Base-by-base conservation (phyloP, 495 filamentous ascomycete species). In the Evansstolkia leycettana region DNA sequence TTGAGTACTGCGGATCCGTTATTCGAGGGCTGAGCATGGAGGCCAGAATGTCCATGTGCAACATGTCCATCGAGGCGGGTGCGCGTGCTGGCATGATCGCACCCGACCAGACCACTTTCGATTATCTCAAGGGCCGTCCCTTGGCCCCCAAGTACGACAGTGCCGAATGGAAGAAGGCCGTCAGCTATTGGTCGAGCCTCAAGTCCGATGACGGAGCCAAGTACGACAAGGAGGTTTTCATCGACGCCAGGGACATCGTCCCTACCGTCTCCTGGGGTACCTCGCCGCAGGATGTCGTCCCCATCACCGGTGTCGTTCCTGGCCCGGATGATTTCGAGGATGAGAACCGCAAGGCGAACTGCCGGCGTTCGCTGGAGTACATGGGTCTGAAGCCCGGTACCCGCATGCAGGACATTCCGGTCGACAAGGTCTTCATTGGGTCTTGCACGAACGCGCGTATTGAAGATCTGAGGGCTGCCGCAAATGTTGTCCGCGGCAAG, bases 61-160 rank as follows among this genome's bases (percentile, higher is more conserved):
- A 98, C 67, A 98, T 98, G 90, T 86, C 89, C n/a, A 95, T 96
- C 53, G 90, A 98, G 67, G 90, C 65, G 39, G 90, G 90, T 62
- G 90, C 90, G 26, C 73, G 90, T 65, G 89, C 90, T 38, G 90
- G 90, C 40, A 89, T 98, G 84, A 78, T 98, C 37, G 90, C 90
- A 17, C 90, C 90, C 2, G 90, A 98, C 42, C 79, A 94, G 56
- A 83, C 68, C 29, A 96, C 90, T 4, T 89, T 94, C 49, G 82
- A 92, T 46, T 98, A 98, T 53, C 81, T 98, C 43, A 84, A 89
- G 69, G 84, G 78, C 32, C 72, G 80, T 45, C 90, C 90, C 27
- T 65, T 98, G 41, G 85, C 90, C 14, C 90, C 90, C 40, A 79
- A 82, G 58, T 69, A 70, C 40, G 85, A 82, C 50, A 81, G 78